Conservation (phyloP, 768 basidiomycete species). For the Suillus hirtellus region DNA sequence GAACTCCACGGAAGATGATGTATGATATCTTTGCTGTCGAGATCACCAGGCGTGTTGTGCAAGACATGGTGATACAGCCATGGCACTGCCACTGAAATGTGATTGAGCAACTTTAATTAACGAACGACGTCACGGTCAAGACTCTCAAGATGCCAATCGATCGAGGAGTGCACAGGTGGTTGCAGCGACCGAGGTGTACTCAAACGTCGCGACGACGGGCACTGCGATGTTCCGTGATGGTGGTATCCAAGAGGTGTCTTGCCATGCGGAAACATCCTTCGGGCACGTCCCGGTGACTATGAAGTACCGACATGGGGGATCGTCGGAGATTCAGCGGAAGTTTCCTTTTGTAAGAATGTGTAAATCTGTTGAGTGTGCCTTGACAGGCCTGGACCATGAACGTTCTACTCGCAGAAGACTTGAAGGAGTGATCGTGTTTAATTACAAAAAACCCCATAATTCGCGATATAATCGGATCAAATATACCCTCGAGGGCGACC, state of each 20-base stretch:
- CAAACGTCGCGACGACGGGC: neutral
- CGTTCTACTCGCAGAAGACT: neutral
- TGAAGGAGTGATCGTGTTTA: neutral
- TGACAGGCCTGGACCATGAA: neutral
- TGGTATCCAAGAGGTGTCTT: neutral
- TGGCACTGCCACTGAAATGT: neutral
- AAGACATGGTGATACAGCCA: neutral
- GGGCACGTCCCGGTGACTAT: constrained; percentile 1
- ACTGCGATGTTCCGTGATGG: constrained; percentile 1
- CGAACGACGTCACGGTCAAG: neutral
- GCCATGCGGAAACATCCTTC: neutral
- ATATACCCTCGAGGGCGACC: too few relatives aligned
- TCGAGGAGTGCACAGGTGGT: too few relatives aligned
- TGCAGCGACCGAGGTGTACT: neutral
- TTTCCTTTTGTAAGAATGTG: neutral
- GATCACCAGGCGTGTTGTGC: neutral
- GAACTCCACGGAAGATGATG: neutral
- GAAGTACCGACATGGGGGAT: neutral
- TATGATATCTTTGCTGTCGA: neutral
- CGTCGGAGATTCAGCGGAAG: neutral
- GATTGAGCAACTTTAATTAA: neutral
- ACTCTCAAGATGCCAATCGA: neutral
- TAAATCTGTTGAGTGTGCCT: neutral
- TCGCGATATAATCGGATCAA: too few relatives aligned
- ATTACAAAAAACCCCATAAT: neutral